Conservation (phyloP, 1,139 yeast genomes). For the Groenewaldozyma sp. region DNA sequence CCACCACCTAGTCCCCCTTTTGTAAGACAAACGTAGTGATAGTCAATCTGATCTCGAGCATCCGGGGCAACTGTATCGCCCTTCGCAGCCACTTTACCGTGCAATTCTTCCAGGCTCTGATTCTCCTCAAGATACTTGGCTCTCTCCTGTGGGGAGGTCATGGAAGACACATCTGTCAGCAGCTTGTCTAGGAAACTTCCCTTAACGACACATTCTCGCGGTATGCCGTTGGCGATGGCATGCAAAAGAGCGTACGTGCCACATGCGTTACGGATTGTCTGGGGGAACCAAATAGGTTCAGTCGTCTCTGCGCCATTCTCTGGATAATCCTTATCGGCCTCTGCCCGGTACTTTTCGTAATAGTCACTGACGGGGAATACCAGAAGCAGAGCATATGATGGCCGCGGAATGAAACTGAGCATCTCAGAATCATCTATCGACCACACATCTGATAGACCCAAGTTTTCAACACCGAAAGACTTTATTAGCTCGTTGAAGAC, state of each 20-base stretch:
- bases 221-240: constrained; percentile 52
- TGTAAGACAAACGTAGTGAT: constrained; percentile 75
- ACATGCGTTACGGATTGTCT: constrained; percentile 82
- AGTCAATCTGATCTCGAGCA: constrained; percentile 51
- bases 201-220: constrained; percentile 29
- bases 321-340: constrained; percentile 28
- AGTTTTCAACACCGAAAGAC: constrained; percentile 55
- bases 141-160: constrained; percentile 30
- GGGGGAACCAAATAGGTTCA: constrained; percentile 57
- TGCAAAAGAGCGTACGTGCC: constrained; percentile 87
- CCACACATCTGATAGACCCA: constrained; percentile 70
- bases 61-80: constrained; percentile 80
- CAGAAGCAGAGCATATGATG: constrained; percentile 62
- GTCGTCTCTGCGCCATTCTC: constrained; percentile 21
- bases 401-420: constrained; percentile 71
- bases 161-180: constrained; percentile 23
- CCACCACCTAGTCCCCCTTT: constrained; percentile 29
- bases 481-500: constrained; percentile 67
- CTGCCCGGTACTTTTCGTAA: constrained; percentile 45
- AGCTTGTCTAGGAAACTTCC: constrained; percentile 24
- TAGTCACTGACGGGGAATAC: constrained; percentile 67
- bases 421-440: constrained; percentile 75
- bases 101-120: constrained; percentile 42
- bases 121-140: constrained; percentile 39
- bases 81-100: constrained; percentile 48